These are phyloP conservation scores for Heimioporus sp. DNA, from an alignment of 768 basidiomycete species.

Conservation along the genomic window DNA sequence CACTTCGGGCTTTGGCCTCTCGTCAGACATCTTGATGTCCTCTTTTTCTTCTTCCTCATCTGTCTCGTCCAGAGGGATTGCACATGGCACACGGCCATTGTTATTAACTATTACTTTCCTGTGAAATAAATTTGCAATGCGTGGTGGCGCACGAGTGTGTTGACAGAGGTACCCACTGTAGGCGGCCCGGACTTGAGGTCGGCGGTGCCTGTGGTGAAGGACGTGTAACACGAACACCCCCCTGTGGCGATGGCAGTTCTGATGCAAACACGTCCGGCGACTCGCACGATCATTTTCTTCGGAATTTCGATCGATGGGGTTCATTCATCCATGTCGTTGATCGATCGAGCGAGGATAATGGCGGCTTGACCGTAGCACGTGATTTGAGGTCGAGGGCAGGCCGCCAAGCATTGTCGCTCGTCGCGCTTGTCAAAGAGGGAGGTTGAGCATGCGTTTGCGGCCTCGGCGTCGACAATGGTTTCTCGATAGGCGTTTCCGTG, in stretches of 20 bases:
- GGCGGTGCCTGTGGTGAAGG: not conserved
- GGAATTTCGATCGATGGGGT: conserved; percentile 1
- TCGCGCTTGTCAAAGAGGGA: not conserved
- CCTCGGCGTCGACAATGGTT: too few species aligned
- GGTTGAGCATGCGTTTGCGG: too few species aligned
- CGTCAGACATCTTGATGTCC: not conserved
- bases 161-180: not conserved
- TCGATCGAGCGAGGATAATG: not conserved
- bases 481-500: too few species aligned
- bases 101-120: conserved; percentile 20
- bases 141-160: conserved; percentile 20
- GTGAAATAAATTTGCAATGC: conserved; percentile 14
- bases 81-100: conserved; percentile 13
- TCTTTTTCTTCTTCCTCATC: not conserved
- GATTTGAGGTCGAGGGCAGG: not conserved
- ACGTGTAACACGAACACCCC: not conserved
- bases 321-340: not conserved
- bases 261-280: conserved; percentile 19
- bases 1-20: too few species aligned
- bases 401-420: not conserved
- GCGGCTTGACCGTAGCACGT: not conserved
- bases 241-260: conserved; percentile 9
- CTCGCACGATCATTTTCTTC: conserved; percentile 6
- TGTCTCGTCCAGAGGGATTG: not conserved
- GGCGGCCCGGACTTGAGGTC: not conserved